A percentile compares a stretch with the other conserved stretches of the same genome.
phyloP scores from a whole-genome alignment of 768 basidiomycete species.

The Myochromella boudieri region DNA sequence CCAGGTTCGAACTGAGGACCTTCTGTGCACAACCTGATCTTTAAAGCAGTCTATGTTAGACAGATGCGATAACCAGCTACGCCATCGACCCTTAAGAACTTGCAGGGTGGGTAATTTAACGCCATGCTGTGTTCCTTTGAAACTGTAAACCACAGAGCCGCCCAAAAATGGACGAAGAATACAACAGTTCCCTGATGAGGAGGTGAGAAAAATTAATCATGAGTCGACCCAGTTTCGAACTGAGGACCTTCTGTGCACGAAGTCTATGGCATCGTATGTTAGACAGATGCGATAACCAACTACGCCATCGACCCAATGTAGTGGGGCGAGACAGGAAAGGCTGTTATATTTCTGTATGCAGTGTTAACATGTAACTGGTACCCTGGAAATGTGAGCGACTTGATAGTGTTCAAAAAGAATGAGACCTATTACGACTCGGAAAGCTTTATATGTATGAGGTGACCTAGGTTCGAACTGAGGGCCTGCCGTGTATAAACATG shows the following conservation, averaged over 20 bases:
- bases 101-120: too few species aligned
- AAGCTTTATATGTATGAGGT: constrained; percentile 7
- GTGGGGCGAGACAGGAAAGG: too few species aligned
- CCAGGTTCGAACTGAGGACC: constrained; percentile 15
- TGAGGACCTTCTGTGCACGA: constrained; percentile 9
- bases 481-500: constrained; percentile 8
- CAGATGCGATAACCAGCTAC: constrained; percentile 86
- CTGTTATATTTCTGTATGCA: too few species aligned
- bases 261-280: constrained; percentile 44
- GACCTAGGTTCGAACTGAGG: constrained; percentile 15
- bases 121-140: too few species aligned
- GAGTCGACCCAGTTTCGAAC: constrained; percentile 16
- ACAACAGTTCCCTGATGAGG: too few species aligned
- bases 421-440: too few species aligned
- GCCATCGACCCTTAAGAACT: constrained; percentile 64
- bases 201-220: too few species aligned
- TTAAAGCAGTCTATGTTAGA: constrained; percentile 60
- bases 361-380: too few species aligned
- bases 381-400: too few species aligned
- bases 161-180: too few species aligned
- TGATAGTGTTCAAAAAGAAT: too few species aligned
- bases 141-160: too few species aligned
- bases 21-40: constrained; percentile 3
- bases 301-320: constrained; percentile 72
- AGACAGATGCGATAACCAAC: constrained; percentile 85